These are phyloP conservation scores for Tetrahymena malaccensis DNA, from an alignment of 73 alveolate species.

Conservation along the genomic window DNA sequence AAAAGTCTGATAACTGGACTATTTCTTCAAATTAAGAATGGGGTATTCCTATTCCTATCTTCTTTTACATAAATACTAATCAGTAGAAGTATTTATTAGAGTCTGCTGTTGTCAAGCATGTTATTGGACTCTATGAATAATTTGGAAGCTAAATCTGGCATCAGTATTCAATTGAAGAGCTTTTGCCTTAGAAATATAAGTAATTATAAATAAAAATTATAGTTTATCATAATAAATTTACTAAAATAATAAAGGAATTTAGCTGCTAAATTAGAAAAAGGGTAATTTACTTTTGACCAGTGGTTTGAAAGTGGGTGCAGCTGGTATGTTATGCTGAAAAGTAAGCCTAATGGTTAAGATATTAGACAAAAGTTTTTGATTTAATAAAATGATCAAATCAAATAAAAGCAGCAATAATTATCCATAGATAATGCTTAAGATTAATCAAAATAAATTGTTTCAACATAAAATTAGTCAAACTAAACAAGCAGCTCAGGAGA, in stretches of 20 bases:
- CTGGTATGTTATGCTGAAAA: neutral
- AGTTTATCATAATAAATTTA: neutral
- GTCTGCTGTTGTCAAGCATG: neutral
- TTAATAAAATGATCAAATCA: neutral
- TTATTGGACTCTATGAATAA: neutral
- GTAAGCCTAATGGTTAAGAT: neutral
- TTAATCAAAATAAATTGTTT: neutral
- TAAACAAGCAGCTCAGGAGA: neutral
- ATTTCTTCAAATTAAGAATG: neutral
- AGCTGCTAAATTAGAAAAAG: neutral
- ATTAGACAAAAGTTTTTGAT: neutral
- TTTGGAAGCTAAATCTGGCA: neutral
- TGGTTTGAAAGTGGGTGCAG: neutral
- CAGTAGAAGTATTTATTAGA: neutral
- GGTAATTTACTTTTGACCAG: neutral
- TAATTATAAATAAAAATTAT: neutral
- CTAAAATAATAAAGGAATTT: neutral
- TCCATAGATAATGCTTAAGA: neutral
- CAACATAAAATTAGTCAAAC: neutral
- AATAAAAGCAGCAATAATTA: neutral
- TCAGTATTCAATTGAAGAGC: neutral
- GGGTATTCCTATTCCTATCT: neutral
- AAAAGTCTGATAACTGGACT: neutral
- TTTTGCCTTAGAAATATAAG: neutral
- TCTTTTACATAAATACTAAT: neutral